Evolutionary conservation across 2,329 filamentous ascomycete species (phyloP).

Genomic region (Epichloe hybrida): DNA sequence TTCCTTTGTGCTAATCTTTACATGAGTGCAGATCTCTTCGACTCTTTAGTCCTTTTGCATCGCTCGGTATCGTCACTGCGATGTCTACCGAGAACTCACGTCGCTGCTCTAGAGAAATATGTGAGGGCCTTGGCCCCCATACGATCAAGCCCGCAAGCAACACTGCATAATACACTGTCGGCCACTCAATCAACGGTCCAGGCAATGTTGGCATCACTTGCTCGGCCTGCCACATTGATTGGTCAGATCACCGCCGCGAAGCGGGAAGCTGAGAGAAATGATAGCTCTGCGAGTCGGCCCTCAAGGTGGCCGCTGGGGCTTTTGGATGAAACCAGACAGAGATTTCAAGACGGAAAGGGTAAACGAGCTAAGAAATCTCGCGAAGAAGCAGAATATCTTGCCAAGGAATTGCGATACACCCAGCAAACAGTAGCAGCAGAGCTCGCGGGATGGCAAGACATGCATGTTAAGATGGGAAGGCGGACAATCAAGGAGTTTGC

Average conservation of each 20-base stretch:
- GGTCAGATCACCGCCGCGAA: constrained; percentile 60
- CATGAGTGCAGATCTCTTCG: constrained; percentile 45
- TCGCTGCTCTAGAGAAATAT: constrained; percentile 60
- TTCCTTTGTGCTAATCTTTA: not conserved
- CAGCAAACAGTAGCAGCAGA: constrained; percentile 88
- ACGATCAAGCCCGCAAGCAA: constrained; percentile 58
- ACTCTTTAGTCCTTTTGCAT: constrained; percentile 45
- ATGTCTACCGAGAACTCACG: constrained; percentile 56
- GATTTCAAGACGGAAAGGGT: constrained; percentile 72
- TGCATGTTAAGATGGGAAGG: constrained; percentile 65
- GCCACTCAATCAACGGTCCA: constrained; percentile 74
- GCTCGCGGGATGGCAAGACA: constrained; percentile 85
- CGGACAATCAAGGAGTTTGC: constrained; percentile 66
- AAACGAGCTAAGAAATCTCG: constrained; percentile 60
- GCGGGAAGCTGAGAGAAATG: constrained; percentile 64
- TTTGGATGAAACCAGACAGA: constrained; percentile 75
- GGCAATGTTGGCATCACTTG: constrained; percentile 66
- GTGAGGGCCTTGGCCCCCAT: constrained; percentile 49
- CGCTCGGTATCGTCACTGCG: constrained; percentile 39
- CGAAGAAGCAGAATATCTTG: constrained; percentile 58
- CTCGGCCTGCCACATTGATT: constrained; percentile 67
- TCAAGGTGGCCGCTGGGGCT: constrained; percentile 70
- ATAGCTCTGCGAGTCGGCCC: constrained; percentile 58
- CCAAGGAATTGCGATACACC: constrained; percentile 74
- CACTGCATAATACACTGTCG: constrained; percentile 63